Conservation (phyloP, 2,329 filamentous ascomycete genomes). For the Trichoderma asperellum region DNA sequence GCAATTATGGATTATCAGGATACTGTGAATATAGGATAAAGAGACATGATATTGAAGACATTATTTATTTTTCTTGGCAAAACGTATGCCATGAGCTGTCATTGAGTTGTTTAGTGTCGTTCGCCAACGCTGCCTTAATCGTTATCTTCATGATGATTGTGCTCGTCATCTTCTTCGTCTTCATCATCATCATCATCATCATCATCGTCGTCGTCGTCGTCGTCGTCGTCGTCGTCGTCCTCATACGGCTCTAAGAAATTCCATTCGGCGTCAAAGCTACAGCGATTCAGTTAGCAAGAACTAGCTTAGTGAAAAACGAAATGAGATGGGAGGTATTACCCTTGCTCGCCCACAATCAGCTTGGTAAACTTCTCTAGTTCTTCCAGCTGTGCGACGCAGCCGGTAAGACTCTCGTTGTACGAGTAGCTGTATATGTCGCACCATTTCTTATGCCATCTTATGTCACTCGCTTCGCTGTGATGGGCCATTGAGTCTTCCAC, state of each 20-base stretch:
- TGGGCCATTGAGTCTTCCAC: constrained; percentile 47
- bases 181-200: constrained; percentile 35
- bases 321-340: constrained; percentile 37
- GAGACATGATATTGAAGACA: constrained; percentile 15
- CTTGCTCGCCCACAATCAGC: constrained; percentile 60
- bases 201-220: constrained; percentile 34
- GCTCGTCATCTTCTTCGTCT: neutral
- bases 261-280: constrained; percentile 42
- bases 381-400: constrained; percentile 58
- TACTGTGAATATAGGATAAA: constrained; percentile 14
- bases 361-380: constrained; percentile 61
- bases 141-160: constrained; percentile 30
- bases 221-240: constrained; percentile 33
- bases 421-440: constrained; percentile 61
- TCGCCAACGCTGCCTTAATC: constrained; percentile 36
- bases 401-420: constrained; percentile 57
- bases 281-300: neutral
- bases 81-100: neutral
- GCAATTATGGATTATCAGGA: constrained; percentile 6
- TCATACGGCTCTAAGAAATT: neutral
- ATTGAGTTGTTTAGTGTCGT: neutral
- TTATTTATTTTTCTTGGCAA: neutral
- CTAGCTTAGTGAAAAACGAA: too few species aligned
- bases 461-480: constrained; percentile 32
- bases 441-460: constrained; percentile 52